phyloP scores from a whole-genome alignment of 116 monocot genomes.

The Cymodocea nodosa region DNA sequence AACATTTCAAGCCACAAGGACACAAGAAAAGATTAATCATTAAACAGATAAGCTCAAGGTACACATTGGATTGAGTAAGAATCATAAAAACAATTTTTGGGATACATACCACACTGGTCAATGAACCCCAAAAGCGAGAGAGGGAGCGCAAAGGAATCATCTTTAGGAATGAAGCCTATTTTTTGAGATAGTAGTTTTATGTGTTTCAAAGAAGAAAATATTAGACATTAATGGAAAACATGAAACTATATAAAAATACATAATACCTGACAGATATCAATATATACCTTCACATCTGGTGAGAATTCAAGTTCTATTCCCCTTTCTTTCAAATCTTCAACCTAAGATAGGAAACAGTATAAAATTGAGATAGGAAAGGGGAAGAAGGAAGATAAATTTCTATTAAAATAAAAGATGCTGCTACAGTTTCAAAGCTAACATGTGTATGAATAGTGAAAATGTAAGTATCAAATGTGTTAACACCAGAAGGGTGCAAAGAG shows the following conservation, averaged over 20 bases:
- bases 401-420: neutral
- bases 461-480: too few relatives aligned
- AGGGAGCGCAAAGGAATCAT: constrained; percentile 70
- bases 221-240: neutral
- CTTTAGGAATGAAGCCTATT: constrained; percentile 71
- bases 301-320: constrained; percentile 82
- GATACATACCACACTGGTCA: constrained; percentile 52
- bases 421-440: neutral
- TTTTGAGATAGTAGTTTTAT: neutral
- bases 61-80: too few relatives aligned
- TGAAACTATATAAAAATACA: neutral
- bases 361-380: neutral
- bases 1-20: too few relatives aligned
- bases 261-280: neutral
- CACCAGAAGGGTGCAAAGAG: too few relatives aligned
- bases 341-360: constrained; percentile 8
- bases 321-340: constrained; percentile 70
- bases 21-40: too few relatives aligned
- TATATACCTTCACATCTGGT: constrained; percentile 63
- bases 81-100: too few relatives aligned
- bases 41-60: too few relatives aligned
- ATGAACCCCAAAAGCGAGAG: constrained; percentile 62
- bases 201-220: neutral
- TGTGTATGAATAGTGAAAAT: too few relatives aligned
- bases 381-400: neutral